Evolutionary conservation across 2,329 filamentous ascomycete genomes (phyloP), one percentile per base, ranked within the genome.

Genomic region (Fusarium compactum): DNA sequence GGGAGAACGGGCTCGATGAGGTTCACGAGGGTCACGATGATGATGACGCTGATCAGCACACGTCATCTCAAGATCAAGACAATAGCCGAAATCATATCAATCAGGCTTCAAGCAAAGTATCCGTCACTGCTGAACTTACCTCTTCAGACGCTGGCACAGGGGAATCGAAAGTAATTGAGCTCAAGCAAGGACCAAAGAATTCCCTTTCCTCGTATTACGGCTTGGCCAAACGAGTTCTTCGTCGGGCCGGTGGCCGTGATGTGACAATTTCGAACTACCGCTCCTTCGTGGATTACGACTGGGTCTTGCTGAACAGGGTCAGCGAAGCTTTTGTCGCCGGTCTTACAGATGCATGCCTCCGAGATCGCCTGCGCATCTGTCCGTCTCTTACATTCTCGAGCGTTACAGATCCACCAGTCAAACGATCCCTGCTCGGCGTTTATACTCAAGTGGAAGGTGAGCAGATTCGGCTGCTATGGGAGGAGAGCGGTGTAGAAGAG

Each of bases 1-100:
- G 92, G 92, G 92, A 95, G 69, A 85, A 80, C 46, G 88, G 84
- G 46, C 83, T 81, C 52, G 82, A 78, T 6, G 84, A 84, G 4
- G 72, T 76, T 8, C 78, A 80, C 6, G 76, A 77, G 6, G 70
- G 68, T 5, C 77, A 79, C 5, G 81, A 81, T 20, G 80, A 77
- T 18, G 77, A 79, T n/a, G 80, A 81, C 1, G 80, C 78, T 16
- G 79, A 79, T 10, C 75, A 74, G 16, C 60, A 70, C 16, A 59
- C 70, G 12, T 43, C 68, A 25, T 24, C 63, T 34, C 65, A 73
- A 15, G 62, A 68, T 15, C 62, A 73, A 8, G 76, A 78, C 12
- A 78, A 78, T 22, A 69, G 77, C 27, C 69, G 61, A 8, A 27
- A 22, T 8, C 60, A 71, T 20, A n/a, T 34, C 8, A 45, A 18